Base-by-base conservation (phyloP, 164 flowering plant species). In the Dillenia turbinata region DNA sequence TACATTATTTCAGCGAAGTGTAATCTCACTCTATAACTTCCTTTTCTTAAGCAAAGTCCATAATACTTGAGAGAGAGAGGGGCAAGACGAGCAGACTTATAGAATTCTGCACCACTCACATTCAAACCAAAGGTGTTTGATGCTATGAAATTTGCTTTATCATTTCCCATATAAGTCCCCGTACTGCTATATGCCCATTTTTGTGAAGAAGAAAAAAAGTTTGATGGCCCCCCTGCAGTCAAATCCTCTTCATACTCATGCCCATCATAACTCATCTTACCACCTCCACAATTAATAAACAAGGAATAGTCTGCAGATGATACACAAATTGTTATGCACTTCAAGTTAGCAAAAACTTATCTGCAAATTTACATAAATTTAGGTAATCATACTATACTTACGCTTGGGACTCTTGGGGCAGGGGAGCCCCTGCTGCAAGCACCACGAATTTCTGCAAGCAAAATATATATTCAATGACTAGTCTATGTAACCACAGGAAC, bases 1-100 rank as follows among this genome's bases (percentile, higher is more conserved):
- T 63, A 89, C 73, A 78, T 73, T 13, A 85, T 89, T 71, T 91
- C 98, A 22, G 95, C 93, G 74, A 94, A 94, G 69, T 89, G 95
- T 44, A 94, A 95, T 46, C 56, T 63, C 48, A 94, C 95, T 56
- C 56, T 80, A 61, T 91, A 94, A 60, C 74, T 87, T 6, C 98
- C 98, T 13, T 70, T 65, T 17, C 66, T 64, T 73, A 90, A 50
- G 71, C 98, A 93, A 60, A 89, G 76, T 14, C 90, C 98, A 69
- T 82, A 89, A 70, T 89, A 93, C 62, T 70, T 87, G 66, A 93
- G 85, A 9, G 96, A 90, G 15, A 72, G 14, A 45, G 98, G 87
- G 19, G 95, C 51, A 24, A 76, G 61, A 10, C 97, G 97, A 19
- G 98, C 93, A 22, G 81, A 72, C 60, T 58, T 51, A 62, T 83